Conservation (phyloP, 495 filamentous ascomycete species). For the Sordaria brevicollis region DNA sequence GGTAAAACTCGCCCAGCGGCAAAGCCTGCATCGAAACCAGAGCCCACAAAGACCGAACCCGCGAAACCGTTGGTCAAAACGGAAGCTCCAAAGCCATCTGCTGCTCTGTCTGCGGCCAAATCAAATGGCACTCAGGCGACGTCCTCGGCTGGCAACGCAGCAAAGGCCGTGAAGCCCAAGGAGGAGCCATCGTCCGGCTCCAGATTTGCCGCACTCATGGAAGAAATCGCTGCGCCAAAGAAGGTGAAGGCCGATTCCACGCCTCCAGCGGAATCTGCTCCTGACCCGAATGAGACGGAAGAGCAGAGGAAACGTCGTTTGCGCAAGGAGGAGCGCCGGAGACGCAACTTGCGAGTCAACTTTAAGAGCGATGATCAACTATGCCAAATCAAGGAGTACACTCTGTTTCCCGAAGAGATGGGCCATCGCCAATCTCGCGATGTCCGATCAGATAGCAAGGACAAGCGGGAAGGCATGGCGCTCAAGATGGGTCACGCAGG, state of each 20-base stretch:
- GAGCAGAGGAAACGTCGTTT: constrained; percentile 64
- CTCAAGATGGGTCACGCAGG: constrained; percentile 51
- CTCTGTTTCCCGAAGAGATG: constrained; percentile 73
- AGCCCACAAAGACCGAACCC: constrained; percentile 9
- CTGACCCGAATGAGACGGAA: constrained; percentile 54
- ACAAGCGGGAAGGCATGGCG: constrained; percentile 58
- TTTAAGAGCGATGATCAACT: constrained; percentile 62
- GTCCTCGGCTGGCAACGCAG: background rate
- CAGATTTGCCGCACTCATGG: constrained; percentile 41
- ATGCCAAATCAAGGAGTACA: constrained; percentile 61
- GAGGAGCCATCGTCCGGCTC: constrained; percentile 23
- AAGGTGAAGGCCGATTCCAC: constrained; percentile 28
- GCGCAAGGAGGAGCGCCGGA: constrained; percentile 67
- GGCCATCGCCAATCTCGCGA: constrained; percentile 59
- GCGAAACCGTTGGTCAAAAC: background rate
- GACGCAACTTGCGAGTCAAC: constrained; percentile 54
- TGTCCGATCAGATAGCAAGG: constrained; percentile 47
- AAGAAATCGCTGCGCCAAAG: constrained; percentile 54
- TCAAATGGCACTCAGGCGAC: constrained; percentile 1
- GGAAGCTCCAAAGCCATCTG: constrained; percentile 6
- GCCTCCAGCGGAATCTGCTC: constrained; percentile 39
- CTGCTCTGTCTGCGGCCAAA: constrained; percentile 3
- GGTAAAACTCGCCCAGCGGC: constrained; percentile 23
- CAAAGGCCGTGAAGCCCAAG: constrained; percentile 11
- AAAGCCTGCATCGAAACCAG: constrained; percentile 21